Conservation (phyloP, 306 rosid genomes). For the Casuarina equisetifolia region DNA sequence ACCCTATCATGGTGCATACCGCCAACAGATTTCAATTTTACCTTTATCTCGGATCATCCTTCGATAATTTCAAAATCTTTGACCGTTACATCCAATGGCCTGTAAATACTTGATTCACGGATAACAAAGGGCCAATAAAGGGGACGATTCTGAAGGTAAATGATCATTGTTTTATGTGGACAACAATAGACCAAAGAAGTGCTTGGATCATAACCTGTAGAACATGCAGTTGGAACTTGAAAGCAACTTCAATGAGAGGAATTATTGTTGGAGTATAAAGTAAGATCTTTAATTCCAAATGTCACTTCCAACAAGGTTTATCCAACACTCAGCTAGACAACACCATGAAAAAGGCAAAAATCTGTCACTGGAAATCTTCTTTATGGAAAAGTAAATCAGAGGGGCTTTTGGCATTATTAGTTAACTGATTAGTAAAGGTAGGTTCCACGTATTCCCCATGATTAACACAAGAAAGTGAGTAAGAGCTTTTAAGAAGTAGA, state of each 20-base stretch:
- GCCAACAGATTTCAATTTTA: conserved; percentile 24
- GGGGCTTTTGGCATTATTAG: neutral
- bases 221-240: neutral
- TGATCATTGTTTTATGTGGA: neutral
- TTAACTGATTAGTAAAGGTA: neutral
- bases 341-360: neutral
- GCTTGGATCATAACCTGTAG: neutral
- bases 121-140: neutral
- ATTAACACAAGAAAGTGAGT: neutral
- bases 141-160: neutral
- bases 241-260: neutral
- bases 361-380: conserved; percentile 1
- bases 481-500: neutral
- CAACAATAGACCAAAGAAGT: no score
- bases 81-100: conserved; percentile 16
- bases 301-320: conserved; percentile 12
- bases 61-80: conserved; percentile 26
- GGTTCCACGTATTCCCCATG: conserved; percentile 2
- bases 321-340: conserved; percentile 6
- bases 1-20: conserved; percentile 34
- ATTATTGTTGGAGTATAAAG: neutral
- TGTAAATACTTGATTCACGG: neutral
- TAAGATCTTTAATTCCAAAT: neutral
- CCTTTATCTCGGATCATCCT: conserved; percentile 15
- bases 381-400: conserved; percentile 6